phyloP scores from a whole-genome alignment of 1,284 basidiomycete species.

The Moniliophthora roreri region DNA sequence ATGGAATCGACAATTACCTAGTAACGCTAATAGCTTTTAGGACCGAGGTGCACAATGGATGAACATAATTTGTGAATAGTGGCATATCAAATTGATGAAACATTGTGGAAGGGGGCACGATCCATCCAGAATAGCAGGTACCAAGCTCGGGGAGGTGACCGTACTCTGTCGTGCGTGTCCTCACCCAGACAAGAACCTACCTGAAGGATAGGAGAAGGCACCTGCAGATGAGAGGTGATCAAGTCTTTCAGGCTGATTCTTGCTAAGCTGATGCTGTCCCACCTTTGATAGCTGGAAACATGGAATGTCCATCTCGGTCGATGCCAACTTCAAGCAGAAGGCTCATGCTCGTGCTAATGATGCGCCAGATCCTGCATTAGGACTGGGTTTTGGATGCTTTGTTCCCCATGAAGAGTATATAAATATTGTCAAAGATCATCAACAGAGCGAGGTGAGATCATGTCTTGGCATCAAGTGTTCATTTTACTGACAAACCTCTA shows the following conservation, averaged over 20 bases:
- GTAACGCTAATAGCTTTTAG: not conserved
- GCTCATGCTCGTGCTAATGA: slow-evolving; percentile 4
- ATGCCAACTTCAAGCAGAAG: slow-evolving; percentile 16
- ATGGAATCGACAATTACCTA: not conserved
- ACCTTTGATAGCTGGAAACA: slow-evolving; percentile 15
- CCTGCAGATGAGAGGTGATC: slow-evolving; percentile 20
- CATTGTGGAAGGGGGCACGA: not conserved
- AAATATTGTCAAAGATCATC: slow-evolving; percentile 1
- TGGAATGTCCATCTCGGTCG: slow-evolving; percentile 5
- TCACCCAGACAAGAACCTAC: slow-evolving; percentile 1
- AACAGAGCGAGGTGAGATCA: slow-evolving; percentile 14
- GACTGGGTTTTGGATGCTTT: slow-evolving; percentile 11
- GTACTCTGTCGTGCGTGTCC: slow-evolving; percentile 6
- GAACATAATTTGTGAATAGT: not conserved
- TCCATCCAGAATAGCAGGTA: not conserved
- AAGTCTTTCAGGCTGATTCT: too few species aligned
- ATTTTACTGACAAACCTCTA: slow-evolving; percentile 2
- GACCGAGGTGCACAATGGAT: not conserved
- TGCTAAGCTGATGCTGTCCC: not conserved
- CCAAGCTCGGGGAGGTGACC: not conserved
- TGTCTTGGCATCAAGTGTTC: too few species aligned
- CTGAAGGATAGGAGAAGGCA: slow-evolving; percentile 9
- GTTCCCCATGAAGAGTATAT: slow-evolving; percentile 9
- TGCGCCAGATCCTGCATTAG: slow-evolving; percentile 12
- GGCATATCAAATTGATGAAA: not conserved